Percentiles rank a stretch among this genome's conserved stretches.
Conservation (phyloP, 108 stramenopile genomes). For the Pelagomonas calceolata region DNA sequence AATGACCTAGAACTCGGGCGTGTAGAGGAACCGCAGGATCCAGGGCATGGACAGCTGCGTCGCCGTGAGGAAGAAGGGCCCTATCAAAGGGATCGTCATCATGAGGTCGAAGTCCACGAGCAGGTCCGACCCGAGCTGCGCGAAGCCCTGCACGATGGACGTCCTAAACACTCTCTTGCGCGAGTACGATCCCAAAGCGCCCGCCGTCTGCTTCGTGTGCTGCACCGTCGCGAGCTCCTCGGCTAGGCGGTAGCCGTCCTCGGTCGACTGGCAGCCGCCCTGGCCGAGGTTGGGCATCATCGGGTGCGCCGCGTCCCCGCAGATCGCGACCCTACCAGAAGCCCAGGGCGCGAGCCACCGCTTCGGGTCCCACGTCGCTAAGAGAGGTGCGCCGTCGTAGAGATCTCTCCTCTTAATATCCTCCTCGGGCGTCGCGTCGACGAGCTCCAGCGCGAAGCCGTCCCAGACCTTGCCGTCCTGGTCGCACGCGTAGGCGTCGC, state of each 20-base stretch:
- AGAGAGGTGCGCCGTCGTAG: constrained; percentile 83
- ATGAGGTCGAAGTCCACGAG: constrained; percentile 82
- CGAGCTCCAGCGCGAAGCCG: constrained; percentile 71
- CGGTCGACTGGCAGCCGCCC: constrained; percentile 89
- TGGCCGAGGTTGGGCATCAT: constrained; percentile 87
- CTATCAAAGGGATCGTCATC: constrained; percentile 80
- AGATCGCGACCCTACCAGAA: constrained; percentile 71
- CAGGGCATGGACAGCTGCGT: constrained; percentile 80
- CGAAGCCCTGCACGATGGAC: constrained; percentile 65
- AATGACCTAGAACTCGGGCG: constrained; percentile 52
- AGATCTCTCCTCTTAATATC: constrained; percentile 90
- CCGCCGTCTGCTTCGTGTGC: constrained; percentile 54
- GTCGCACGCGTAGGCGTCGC: constrained; percentile 45
- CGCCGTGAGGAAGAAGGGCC: constrained; percentile 80
- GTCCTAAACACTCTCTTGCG: constrained; percentile 60
- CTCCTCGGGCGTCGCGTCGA: constrained; percentile 76
- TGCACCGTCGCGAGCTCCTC: constrained; percentile 70
- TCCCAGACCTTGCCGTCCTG: constrained; percentile 78
- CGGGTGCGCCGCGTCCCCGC: constrained; percentile 91
- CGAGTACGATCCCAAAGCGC: constrained; percentile 56
- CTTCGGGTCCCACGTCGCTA: constrained; percentile 50
- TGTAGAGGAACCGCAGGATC: constrained; percentile 73
- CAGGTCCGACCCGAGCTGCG: constrained; percentile 74
- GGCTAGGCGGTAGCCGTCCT: constrained; percentile 83
- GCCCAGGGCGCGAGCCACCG: constrained; percentile 64